Percentiles rank a stretch among this genome's conserved stretches.
phyloP scores from a whole-genome alignment of 768 basidiomycete genomes.

The Termitomyces sp. region DNA sequence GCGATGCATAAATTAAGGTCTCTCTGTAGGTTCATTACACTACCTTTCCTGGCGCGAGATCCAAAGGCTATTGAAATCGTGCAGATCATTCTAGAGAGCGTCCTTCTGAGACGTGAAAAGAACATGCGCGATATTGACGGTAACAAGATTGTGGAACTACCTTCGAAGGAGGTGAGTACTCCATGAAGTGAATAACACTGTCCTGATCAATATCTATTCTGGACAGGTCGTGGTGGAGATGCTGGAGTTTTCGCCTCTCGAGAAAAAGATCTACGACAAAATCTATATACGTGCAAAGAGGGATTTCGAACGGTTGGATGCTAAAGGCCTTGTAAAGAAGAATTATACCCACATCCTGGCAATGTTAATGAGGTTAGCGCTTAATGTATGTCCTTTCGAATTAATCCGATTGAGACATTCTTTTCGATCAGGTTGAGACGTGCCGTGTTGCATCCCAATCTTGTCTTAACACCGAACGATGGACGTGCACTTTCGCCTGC shows the following conservation, averaged over 20 bases:
- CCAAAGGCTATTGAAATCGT: conserved; percentile 93
- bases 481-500: conserved; percentile 28
- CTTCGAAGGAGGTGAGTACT: conserved; percentile 65
- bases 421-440: conserved; percentile 41
- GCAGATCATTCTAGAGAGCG: conserved; percentile 87
- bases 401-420: background rate
- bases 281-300: conserved; percentile 76
- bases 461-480: conserved; percentile 59
- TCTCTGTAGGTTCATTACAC: conserved; percentile 67
- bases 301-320: conserved; percentile 74
- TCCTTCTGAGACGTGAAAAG: conserved; percentile 88
- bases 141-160: conserved; percentile 82
- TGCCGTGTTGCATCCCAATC: conserved; percentile 85
- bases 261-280: conserved; percentile 85
- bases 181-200: background rate
- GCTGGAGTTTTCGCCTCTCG: conserved; percentile 75
- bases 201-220: background rate
- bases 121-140: conserved; percentile 86
- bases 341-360: conserved; percentile 88
- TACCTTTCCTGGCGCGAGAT: conserved; percentile 88
- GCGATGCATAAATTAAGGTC: background rate
- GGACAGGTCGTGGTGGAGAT: conserved; percentile 58
- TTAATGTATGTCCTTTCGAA: background rate
- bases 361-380: conserved; percentile 86
- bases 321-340: conserved; percentile 70